Evolutionary conservation across 371 early-diverging fungal species (phyloP).

Genomic region (Rhizomucor miehei): DNA sequence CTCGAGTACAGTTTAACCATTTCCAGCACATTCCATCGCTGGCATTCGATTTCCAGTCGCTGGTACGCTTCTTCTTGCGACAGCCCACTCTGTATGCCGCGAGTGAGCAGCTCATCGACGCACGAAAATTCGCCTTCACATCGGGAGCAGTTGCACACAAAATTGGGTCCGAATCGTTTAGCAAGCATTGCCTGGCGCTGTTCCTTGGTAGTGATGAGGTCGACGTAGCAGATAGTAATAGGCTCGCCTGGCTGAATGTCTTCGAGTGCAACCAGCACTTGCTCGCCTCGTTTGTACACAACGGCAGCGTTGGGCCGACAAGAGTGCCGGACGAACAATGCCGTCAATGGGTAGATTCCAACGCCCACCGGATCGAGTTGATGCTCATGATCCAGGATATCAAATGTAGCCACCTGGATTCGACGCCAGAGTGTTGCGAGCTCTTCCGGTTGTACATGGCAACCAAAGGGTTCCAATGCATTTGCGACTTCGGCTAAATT

Average conservation of each 20-base stretch:
- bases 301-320: conserved; percentile 79
- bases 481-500: conserved; percentile 11
- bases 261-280: conserved; percentile 55
- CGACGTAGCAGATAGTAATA: conserved; percentile 73
- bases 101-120: conserved; percentile 13
- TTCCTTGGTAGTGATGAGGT: conserved; percentile 52
- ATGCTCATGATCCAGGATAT: conserved; percentile 41
- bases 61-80: background rate
- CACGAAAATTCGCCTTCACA: conserved; percentile 21
- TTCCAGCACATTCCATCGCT: conserved; percentile 33
- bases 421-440: conserved; percentile 14
- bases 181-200: conserved; percentile 50
- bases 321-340: conserved; percentile 74
- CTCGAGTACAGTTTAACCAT: conserved; percentile 19
- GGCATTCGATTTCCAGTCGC: conserved; percentile 11
- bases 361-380: conserved; percentile 66
- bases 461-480: conserved; percentile 21
- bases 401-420: conserved; percentile 13
- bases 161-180: conserved; percentile 33
- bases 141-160: conserved; percentile 28
- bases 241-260: conserved; percentile 68
- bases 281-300: conserved; percentile 43
- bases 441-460: conserved; percentile 17
- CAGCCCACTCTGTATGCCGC: background rate
- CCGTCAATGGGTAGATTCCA: conserved; percentile 73